Percentiles rank a stretch among this genome's conserved stretches.
phyloP scores from a whole-genome alignment of 2,329 filamentous ascomycete genomes.

The Epichloe sylvatica region DNA sequence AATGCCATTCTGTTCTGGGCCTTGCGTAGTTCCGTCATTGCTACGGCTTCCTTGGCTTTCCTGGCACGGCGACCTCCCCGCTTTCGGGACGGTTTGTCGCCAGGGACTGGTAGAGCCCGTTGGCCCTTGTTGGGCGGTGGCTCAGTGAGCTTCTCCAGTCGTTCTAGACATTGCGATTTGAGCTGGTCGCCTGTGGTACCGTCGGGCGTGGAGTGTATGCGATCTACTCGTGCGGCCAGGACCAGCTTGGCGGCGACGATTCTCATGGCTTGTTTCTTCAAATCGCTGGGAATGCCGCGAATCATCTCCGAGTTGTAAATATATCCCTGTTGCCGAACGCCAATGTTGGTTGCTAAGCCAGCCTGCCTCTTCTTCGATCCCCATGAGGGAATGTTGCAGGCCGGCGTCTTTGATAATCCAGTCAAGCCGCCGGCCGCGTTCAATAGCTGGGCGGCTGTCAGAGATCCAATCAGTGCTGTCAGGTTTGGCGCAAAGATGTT shows the following conservation, averaged over 20 bases:
- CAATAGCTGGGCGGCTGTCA: constrained; percentile 91
- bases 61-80: constrained; percentile 78
- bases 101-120: constrained; percentile 76
- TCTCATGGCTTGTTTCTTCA: constrained; percentile 87
- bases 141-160: constrained; percentile 84
- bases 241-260: constrained; percentile 78
- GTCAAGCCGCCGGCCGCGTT: constrained; percentile 84
- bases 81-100: constrained; percentile 89
- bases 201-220: constrained; percentile 66
- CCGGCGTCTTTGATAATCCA: constrained; percentile 78
- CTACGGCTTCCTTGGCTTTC: constrained; percentile 91
- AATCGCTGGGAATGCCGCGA: constrained; percentile 65
- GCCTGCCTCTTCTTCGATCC: constrained; percentile 78
- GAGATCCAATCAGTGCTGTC: constrained; percentile 75
- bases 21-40: constrained; percentile 93
- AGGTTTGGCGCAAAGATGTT: constrained; percentile 90
- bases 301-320: constrained; percentile 88
- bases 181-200: constrained; percentile 74
- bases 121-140: constrained; percentile 79
- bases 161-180: constrained; percentile 67
- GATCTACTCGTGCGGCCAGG: constrained; percentile 82
- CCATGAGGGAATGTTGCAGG: constrained; percentile 82
- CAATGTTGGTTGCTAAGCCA: constrained; percentile 84
- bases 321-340: constrained; percentile 81
- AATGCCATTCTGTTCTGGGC: constrained; percentile 94